phyloP scores from a whole-genome alignment of 176 grass and related monocot species.

The Themeda triandra region DNA sequence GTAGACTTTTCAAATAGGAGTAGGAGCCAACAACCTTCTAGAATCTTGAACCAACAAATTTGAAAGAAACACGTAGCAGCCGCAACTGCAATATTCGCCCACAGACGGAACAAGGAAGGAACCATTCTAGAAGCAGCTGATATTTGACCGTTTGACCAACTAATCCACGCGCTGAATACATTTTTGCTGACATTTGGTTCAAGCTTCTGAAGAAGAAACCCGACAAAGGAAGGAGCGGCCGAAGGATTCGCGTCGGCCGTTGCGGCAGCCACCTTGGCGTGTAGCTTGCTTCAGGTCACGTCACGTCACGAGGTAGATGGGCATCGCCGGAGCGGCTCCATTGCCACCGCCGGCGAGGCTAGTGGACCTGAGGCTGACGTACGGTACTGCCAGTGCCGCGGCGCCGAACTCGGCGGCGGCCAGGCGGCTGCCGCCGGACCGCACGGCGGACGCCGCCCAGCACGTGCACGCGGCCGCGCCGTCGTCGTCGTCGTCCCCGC shows the following conservation, averaged over 20 bases:
- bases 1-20: not conserved
- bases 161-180: no score
- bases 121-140: not conserved
- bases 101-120: not conserved
- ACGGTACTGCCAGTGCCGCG: constrained; percentile 4
- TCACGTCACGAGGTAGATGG: constrained; percentile 64
- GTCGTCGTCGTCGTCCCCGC: not conserved
- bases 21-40: not conserved
- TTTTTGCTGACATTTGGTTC: not conserved
- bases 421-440: constrained; percentile 30
- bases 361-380: constrained; percentile 45
- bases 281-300: constrained; percentile 41
- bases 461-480: constrained; percentile 12
- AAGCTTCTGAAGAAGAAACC: not conserved
- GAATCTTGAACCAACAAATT: not conserved
- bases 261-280: not conserved
- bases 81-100: not conserved
- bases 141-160: not conserved
- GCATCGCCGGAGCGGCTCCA: constrained; percentile 10
- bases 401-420: constrained; percentile 41
- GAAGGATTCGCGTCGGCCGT: not conserved
- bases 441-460: constrained; percentile 29
- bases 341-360: not conserved
- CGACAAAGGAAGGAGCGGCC: no score
- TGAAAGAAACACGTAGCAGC: not conserved